These are phyloP conservation scores for Suillus luteus DNA, from an alignment of 768 basidiomycete species.

Conservation along the genomic window DNA sequence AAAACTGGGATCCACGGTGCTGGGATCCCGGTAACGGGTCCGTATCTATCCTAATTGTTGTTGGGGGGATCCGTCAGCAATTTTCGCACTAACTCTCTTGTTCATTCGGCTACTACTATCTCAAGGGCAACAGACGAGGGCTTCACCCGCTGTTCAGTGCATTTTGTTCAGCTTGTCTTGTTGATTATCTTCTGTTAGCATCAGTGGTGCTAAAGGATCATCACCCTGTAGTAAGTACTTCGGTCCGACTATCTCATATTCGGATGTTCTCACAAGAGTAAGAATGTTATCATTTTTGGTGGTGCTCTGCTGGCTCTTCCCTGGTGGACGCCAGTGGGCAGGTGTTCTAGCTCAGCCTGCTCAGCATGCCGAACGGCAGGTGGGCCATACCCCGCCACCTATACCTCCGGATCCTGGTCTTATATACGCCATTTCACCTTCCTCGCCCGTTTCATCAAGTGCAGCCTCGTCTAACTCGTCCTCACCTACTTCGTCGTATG, in stretches of 20 bases:
- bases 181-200: not conserved
- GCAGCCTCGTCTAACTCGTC: conserved; percentile 10
- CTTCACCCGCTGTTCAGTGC: no score
- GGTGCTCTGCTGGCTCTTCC: conserved; percentile 3
- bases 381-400: not conserved
- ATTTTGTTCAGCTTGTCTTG: not conserved
- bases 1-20: conserved; percentile 1
- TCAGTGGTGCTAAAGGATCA: not conserved
- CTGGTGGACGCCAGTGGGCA: not conserved
- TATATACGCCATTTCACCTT: no score
- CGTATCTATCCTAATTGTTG: not conserved
- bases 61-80: not conserved
- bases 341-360: not conserved
- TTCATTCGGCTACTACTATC: not conserved
- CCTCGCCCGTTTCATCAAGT: not conserved
- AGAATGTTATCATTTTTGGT: conserved; percentile 1
- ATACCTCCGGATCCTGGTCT: not conserved
- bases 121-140: not conserved
- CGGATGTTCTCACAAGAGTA: not conserved
- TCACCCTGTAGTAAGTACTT: not conserved
- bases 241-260: conserved; percentile 3
- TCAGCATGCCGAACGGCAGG: conserved; percentile 6
- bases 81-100: not conserved
- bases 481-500: conserved; percentile 12
- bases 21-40: not conserved